These are phyloP conservation scores for Agaricales sp. DNA, from an alignment of 1,284 basidiomycete genomes.

Conservation along the genomic window DNA sequence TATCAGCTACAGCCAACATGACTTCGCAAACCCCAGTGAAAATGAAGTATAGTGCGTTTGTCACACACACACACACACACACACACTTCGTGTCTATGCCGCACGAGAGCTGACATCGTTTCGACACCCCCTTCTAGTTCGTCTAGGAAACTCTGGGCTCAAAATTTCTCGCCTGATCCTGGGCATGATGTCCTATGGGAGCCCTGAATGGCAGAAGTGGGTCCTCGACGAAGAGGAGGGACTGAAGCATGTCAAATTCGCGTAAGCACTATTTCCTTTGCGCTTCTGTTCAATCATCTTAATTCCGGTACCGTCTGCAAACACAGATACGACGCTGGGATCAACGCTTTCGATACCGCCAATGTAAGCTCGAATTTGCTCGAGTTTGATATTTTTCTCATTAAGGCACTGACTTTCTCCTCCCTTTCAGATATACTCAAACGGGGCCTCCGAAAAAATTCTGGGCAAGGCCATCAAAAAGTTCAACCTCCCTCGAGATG, in stretches of 20 bases:
- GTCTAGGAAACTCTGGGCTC: slow-evolving; percentile 37
- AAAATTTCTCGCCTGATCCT: slow-evolving; percentile 43
- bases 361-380: no score
- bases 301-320: neutral
- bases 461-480: slow-evolving; percentile 75
- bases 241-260: slow-evolving; percentile 45
- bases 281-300: slow-evolving; percentile 1
- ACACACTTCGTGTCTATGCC: no score
- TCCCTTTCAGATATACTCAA: slow-evolving; percentile 43
- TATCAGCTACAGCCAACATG: no score
- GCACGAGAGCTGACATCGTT: no score
- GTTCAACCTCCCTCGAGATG: slow-evolving; percentile 59
- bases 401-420: neutral
- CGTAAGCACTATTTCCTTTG: slow-evolving; percentile 21
- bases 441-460: slow-evolving; percentile 64
- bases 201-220: slow-evolving; percentile 41
- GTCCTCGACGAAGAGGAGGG: slow-evolving; percentile 48
- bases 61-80: no score
- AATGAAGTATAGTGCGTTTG: no score
- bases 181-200: slow-evolving; percentile 37
- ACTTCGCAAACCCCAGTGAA: no score
- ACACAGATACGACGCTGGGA: slow-evolving; percentile 46
- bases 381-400: neutral
- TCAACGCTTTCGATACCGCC: slow-evolving; percentile 63
- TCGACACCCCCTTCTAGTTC: slow-evolving; percentile 21